Evolutionary conservation across 495 filamentous ascomycete genomes (phyloP).

Genomic region (Lasiosphaeriaceae sp.): DNA sequence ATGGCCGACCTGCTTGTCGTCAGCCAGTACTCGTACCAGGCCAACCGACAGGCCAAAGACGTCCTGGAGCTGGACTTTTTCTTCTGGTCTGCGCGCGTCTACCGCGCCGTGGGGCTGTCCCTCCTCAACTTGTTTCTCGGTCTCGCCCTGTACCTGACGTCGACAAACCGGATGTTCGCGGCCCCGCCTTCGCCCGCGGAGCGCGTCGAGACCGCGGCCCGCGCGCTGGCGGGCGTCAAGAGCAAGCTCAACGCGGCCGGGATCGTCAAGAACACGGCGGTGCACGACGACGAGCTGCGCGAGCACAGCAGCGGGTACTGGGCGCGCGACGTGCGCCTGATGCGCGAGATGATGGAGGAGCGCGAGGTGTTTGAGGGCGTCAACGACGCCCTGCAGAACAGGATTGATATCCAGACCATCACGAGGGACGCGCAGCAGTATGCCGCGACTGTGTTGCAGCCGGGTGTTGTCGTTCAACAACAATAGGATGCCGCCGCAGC

Average conservation of each 20-base stretch:
- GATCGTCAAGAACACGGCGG: slow-evolving; percentile 54
- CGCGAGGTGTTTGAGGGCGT: slow-evolving; percentile 55
- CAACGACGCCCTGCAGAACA: slow-evolving; percentile 48
- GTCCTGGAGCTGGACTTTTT: slow-evolving; percentile 59
- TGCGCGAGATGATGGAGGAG: slow-evolving; percentile 58
- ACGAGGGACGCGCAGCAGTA: slow-evolving; percentile 53
- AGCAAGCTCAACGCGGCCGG: slow-evolving; percentile 43
- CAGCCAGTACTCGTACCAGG: slow-evolving; percentile 54
- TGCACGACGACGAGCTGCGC: slow-evolving; percentile 49
- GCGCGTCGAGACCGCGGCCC: slow-evolving; percentile 41
- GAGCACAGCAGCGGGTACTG: slow-evolving; percentile 45
- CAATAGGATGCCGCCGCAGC: no score
- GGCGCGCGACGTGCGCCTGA: slow-evolving; percentile 49
- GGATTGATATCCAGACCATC: slow-evolving; percentile 47
- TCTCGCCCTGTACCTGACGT: slow-evolving; percentile 62
- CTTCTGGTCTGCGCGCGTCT: slow-evolving; percentile 61
- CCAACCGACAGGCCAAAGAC: slow-evolving; percentile 54
- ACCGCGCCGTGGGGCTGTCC: slow-evolving; percentile 57
- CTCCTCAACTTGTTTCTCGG: slow-evolving; percentile 59
- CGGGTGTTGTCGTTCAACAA: no score
- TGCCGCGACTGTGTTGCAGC: slow-evolving; percentile 41
- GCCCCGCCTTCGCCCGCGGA: slow-evolving; percentile 42
- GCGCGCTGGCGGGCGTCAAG: slow-evolving; percentile 35
- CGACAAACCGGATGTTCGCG: slow-evolving; percentile 64
- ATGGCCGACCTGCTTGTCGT: slow-evolving; percentile 60